Evolutionary conservation across 805 yeast genomes (phyloP).

Genomic region (Cyberlindnera euphorbiiphila): DNA sequence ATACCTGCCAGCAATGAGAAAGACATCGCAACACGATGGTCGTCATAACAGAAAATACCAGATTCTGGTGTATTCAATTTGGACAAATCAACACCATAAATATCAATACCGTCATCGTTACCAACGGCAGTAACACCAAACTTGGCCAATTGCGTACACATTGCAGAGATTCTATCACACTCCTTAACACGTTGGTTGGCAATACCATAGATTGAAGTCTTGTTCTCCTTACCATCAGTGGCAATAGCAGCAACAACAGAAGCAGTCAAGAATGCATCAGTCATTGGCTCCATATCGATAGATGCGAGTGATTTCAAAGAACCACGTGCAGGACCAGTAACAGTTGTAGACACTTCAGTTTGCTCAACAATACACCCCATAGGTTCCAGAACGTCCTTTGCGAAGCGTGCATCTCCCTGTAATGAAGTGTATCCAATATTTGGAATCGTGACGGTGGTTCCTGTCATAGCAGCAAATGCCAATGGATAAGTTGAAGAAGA

Average conservation of each 20-base stretch:
- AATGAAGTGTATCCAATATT: slow-evolving; percentile 88
- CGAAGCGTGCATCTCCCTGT: slow-evolving; percentile 97
- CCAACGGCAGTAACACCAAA: slow-evolving; percentile 87
- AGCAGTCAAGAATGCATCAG: slow-evolving; percentile 96
- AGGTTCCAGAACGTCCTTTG: slow-evolving; percentile 84
- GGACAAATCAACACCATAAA: slow-evolving; percentile 60
- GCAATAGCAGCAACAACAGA: slow-evolving; percentile 97
- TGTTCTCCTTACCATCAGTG: slow-evolving; percentile 35
- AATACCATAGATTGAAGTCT: slow-evolving; percentile 87
- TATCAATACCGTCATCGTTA: slow-evolving; percentile 87
- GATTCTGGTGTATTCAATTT: slow-evolving; percentile 53
- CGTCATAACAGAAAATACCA: slow-evolving; percentile 82
- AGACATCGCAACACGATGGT: slow-evolving; percentile 98
- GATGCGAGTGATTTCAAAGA: slow-evolving; percentile 60
- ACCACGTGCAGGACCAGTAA: slow-evolving; percentile 80
- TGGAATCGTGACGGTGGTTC: slow-evolving; percentile 88
- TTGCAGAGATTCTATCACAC: slow-evolving; percentile 93
- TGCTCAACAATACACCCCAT: slow-evolving; percentile 94
- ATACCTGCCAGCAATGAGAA: slow-evolving; percentile 84
- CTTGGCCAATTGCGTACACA: slow-evolving; percentile 83
- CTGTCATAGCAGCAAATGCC: slow-evolving; percentile 96
- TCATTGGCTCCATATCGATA: slow-evolving; percentile 99
- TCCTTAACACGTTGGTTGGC: slow-evolving; percentile 98
- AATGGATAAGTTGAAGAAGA: slow-evolving; percentile 97
- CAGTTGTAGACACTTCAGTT: slow-evolving; percentile 83